Percentiles rank a stretch among this genome's conserved stretches.
Conservation (phyloP, 2,329 filamentous ascomycete genomes). For the Xylariaceae sp. region DNA sequence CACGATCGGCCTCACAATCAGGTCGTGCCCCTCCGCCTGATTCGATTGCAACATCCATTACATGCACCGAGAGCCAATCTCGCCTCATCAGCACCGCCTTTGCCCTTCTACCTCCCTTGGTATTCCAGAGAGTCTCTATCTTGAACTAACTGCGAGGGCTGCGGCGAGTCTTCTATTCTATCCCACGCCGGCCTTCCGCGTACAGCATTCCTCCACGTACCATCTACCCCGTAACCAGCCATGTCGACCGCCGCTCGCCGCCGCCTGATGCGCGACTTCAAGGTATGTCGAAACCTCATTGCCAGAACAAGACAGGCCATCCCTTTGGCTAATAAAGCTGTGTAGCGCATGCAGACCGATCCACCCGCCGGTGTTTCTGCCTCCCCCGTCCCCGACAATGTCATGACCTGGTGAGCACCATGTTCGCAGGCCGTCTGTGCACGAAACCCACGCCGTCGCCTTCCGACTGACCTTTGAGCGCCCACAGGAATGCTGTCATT, state of each 20-base stretch:
- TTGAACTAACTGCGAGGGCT: no score
- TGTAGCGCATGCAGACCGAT: conserved; percentile 96
- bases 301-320: conserved; percentile 4
- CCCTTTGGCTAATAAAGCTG: conserved; percentile 18
- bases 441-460: conserved; percentile 5
- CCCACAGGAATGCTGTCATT: conserved; percentile 88
- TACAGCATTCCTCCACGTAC: background rate
- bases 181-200: background rate
- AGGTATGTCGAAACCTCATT: conserved; percentile 52
- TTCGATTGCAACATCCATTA: no score
- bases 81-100: no score
- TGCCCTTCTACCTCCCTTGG: no score
- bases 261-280: conserved; percentile 98
- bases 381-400: conserved; percentile 91
- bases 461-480: conserved; percentile 24
- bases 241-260: conserved; percentile 95
- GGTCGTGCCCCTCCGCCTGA: no score
- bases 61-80: no score
- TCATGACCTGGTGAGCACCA: conserved; percentile 80
- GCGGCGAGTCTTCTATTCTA: background rate
- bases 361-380: conserved; percentile 95
- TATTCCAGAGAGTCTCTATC: no score
- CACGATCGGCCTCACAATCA: no score
- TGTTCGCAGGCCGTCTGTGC: background rate
- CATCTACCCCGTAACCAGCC: conserved; percentile 20